These are phyloP conservation scores for Myriosclerotinia scirpicola DNA, from an alignment of 2,329 filamentous ascomycete species.

Conservation along the genomic window DNA sequence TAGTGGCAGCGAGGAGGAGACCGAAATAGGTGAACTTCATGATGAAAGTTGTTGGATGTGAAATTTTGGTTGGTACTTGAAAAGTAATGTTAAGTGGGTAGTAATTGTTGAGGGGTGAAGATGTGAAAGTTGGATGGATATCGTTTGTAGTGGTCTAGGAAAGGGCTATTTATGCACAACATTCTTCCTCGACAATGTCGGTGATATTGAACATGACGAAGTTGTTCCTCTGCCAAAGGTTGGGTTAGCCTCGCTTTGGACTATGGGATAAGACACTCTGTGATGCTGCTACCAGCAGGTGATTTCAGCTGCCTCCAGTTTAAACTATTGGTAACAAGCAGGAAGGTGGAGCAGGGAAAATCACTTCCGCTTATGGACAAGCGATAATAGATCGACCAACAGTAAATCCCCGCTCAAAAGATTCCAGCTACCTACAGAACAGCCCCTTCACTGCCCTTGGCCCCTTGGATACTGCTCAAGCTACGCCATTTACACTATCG, in stretches of 20 bases:
- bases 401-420: no score
- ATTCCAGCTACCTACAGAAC: neutral
- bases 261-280: neutral
- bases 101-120: neutral
- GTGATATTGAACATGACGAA: neutral
- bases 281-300: neutral
- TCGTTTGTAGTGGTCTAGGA: no score
- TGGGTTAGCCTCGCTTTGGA: no score
- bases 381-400: no score
- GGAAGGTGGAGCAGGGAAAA: neutral
- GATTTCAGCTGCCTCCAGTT: neutral
- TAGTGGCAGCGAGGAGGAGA: neutral
- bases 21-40: conserved; percentile 1
- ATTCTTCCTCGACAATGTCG: neutral
- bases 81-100: neutral
- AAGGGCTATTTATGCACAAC: neutral
- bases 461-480: no score
- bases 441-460: no score
- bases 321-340: neutral
- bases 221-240: neutral
- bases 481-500: neutral
- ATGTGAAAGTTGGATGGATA: neutral
- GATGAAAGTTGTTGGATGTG: neutral
- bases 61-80: neutral
- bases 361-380: neutral